Percentiles rank a stretch among this genome's conserved stretches.
Evolutionary conservation across 192 early-diverging fungal genomes (phyloP).

Genomic region (Backusella sp.): DNA sequence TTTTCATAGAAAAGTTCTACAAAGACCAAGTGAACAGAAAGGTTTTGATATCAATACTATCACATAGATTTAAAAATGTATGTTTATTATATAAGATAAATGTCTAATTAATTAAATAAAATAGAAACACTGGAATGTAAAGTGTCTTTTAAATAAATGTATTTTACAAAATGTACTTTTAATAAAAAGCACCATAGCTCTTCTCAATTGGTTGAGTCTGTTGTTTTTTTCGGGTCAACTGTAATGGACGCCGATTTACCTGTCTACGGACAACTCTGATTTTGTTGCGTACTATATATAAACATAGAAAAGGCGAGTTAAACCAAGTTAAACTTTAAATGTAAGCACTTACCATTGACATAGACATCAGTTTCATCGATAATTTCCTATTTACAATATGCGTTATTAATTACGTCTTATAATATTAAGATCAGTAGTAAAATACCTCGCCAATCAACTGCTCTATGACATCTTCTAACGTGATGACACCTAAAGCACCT

Average conservation of each 20-base stretch:
- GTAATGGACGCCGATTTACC: neutral
- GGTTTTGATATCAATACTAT: too few species aligned
- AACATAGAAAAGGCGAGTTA: neutral
- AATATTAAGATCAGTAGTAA: neutral
- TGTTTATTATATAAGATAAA: neutral
- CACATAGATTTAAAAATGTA: neutral
- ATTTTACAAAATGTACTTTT: neutral
- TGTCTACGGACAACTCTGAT: conserved; percentile 55
- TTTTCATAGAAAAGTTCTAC: neutral
- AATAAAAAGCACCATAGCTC: conserved; percentile 3
- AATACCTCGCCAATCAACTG: conserved; percentile 62
- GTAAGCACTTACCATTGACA: conserved; percentile 8
- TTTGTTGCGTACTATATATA: conserved; percentile 46
- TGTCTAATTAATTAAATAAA: neutral
- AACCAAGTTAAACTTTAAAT: neutral
- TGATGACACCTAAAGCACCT: conserved; percentile 65
- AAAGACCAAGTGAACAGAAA: too few species aligned
- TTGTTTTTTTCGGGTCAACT: neutral
- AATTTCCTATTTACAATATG: conserved; percentile 8
- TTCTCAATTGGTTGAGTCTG: neutral
- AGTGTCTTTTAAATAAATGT: neutral
- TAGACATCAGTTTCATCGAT: conserved; percentile 24
- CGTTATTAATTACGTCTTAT: neutral
- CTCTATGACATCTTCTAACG: conserved; percentile 80
- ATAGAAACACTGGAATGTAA: neutral